These are phyloP conservation scores for Cadophora sp. DNA, from an alignment of 2,329 filamentous ascomycete species.

Conservation along the genomic window DNA sequence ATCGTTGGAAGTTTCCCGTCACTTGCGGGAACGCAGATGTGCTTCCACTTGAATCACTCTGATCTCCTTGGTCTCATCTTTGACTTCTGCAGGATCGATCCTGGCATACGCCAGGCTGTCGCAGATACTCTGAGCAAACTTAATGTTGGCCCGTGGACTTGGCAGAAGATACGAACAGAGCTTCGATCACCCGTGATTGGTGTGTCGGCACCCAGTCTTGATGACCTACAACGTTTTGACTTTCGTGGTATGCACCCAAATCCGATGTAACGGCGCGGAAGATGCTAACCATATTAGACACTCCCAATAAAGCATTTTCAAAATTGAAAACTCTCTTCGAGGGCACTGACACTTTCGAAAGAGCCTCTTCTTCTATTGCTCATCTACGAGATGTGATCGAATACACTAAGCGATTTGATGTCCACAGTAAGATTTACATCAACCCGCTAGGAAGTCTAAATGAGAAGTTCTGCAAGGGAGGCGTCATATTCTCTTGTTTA, in stretches of 20 bases:
- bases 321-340: constrained; percentile 66
- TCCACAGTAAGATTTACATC: constrained; percentile 81
- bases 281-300: constrained; percentile 49
- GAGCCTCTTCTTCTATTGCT: constrained; percentile 76
- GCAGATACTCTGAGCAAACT: constrained; percentile 88
- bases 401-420: constrained; percentile 76
- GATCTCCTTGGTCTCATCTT: constrained; percentile 88
- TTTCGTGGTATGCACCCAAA: constrained; percentile 68
- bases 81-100: constrained; percentile 82
- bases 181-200: constrained; percentile 82
- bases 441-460: constrained; percentile 87
- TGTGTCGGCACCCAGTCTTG: constrained; percentile 85
- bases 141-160: constrained; percentile 80
- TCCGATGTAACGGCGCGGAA: constrained; percentile 17
- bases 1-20: constrained; percentile 82
- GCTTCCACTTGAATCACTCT: constrained; percentile 89
- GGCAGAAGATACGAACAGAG: constrained; percentile 83
- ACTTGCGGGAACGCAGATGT: constrained; percentile 75
- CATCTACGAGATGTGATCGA: constrained; percentile 81
- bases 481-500: constrained; percentile 88
- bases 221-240: constrained; percentile 89
- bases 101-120: constrained; percentile 69
- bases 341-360: constrained; percentile 72
- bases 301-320: constrained; percentile 62
- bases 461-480: constrained; percentile 86